Base-by-base conservation (phyloP, 164 flowering plant species). In the Kingdonia uniflora region DNA sequence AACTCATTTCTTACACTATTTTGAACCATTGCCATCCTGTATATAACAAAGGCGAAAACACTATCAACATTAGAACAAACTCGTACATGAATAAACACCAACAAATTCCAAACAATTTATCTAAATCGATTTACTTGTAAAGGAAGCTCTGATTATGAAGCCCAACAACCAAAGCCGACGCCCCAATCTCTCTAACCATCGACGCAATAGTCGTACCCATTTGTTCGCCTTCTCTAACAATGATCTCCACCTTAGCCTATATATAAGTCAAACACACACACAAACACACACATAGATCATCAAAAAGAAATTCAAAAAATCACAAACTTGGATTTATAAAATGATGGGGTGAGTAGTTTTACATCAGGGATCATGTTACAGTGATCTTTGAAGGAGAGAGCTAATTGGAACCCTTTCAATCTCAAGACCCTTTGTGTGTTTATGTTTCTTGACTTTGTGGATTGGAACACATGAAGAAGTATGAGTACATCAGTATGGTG, bases 71-170 rank as follows among this genome's bases (percentile, higher is more conserved):
- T n/a, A n/a, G n/a, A 29, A 29, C 35, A 29, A 29, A 29, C 6
- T 8, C 35, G 35, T 29, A 29, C 35, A 29, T 29, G 35, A 29
- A 29, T 8, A 29, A 8, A 29, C 4, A 29, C 4, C 35, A 29
- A 29, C 8, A 29, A n/a, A 4, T 29, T 29, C 35, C 35, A 29
- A 3, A 3, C 6, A 29, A 25, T 58, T 35, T 24, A 54, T 24
- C 11, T 19, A 33, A 26, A 22, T 21, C 12, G 37, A 53, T 64
- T 67, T 73, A 82, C 96, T 63, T 87, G 86, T 91, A 84, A 17
- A 91, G 69, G 58, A 87, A 87, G 69, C 98, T 91, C 19, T 56
- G 76, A 52, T 80, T 79, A 74, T 91, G 98, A 61, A 91, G 85
- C 1, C 98, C 98, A 5, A 81, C 67, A 15, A 91, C 85, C 22